phyloP scores from a whole-genome alignment of 176 grass and related monocot genomes.

The Carex scoparia region DNA sequence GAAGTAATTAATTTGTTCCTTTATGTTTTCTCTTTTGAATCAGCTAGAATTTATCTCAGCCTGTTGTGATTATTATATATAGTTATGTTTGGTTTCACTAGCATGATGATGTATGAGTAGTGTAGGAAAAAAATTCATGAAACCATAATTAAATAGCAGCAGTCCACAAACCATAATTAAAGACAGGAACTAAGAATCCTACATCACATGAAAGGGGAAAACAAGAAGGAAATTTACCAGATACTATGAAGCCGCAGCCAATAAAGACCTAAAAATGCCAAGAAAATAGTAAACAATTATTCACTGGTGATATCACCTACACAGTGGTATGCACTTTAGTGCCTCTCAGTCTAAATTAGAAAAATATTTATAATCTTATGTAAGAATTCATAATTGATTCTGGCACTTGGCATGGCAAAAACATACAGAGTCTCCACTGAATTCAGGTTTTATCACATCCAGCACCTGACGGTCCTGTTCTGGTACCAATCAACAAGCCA shows the following conservation, averaged over 20 bases:
- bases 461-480: not conserved
- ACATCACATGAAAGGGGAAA: not conserved
- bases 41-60: not conserved
- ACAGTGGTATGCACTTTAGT: not conserved
- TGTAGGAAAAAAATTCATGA: not conserved
- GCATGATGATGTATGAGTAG: not conserved
- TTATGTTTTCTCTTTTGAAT: not conserved
- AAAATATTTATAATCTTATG: not conserved
- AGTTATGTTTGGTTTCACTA: not conserved
- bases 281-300: slow-evolving; percentile 25
- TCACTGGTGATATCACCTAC: not conserved
- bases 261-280: slow-evolving; percentile 61
- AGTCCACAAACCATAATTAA: not conserved
- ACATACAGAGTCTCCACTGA: not conserved
- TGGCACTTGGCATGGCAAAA: not conserved
- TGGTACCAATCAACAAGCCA: not conserved
- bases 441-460: not conserved
- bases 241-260: slow-evolving; percentile 70
- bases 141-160: not conserved
- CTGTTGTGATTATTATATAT: not conserved
- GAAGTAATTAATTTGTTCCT: not conserved
- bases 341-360: no score
- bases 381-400: not conserved
- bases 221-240: slow-evolving; percentile 46
- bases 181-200: not conserved